phyloP scores from a whole-genome alignment of 2,329 filamentous ascomycete genomes.

The Phialophora macrospora region DNA sequence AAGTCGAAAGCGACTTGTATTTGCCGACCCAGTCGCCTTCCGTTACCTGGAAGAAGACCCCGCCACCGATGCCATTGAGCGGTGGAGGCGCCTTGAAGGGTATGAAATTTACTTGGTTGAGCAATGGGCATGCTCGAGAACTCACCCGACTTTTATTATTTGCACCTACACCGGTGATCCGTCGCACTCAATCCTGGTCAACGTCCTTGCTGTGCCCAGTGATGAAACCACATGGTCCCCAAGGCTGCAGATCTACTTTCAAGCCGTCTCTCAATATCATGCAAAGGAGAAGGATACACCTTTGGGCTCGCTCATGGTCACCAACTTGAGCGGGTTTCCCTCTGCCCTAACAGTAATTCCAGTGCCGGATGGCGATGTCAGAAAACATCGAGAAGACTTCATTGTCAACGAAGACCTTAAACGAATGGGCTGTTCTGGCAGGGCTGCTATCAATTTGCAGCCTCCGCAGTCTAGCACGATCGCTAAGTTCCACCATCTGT shows the following conservation, averaged over 20 bases:
- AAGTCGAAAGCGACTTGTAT: slow-evolving; percentile 58
- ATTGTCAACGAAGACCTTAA: slow-evolving; percentile 95
- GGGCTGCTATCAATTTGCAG: slow-evolving; percentile 80
- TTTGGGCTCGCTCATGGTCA: slow-evolving; percentile 87
- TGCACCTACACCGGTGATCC: slow-evolving; percentile 90
- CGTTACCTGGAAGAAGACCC: slow-evolving; percentile 84
- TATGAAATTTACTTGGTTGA: slow-evolving; percentile 96
- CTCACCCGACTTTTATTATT: slow-evolving; percentile 88
- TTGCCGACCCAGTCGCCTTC: slow-evolving; percentile 70
- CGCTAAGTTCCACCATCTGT: slow-evolving; percentile 89
- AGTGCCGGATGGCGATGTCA: slow-evolving; percentile 83
- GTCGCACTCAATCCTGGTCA: slow-evolving; percentile 75
- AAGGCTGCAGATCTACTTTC: slow-evolving; percentile 80
- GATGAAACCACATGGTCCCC: slow-evolving; percentile 81
- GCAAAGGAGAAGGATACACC: slow-evolving; percentile 80
- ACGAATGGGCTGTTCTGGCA: slow-evolving; percentile 85
- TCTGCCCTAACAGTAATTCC: slow-evolving; percentile 90
- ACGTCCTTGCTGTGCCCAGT: slow-evolving; percentile 78
- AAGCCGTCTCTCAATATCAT: slow-evolving; percentile 82
- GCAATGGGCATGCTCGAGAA: slow-evolving; percentile 94
- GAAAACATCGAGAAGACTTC: slow-evolving; percentile 78
- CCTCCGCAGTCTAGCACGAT: slow-evolving; percentile 79
- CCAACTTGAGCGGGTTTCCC: slow-evolving; percentile 89
- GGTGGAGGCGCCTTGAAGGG: slow-evolving; percentile 71
- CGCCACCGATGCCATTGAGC: slow-evolving; percentile 74